Percentiles rank a stretch among this genome's conserved stretches.
These are phyloP conservation scores for Byssoonygena ceratinophila DNA, from an alignment of 2,329 filamentous ascomycete species.

Conservation along the genomic window DNA sequence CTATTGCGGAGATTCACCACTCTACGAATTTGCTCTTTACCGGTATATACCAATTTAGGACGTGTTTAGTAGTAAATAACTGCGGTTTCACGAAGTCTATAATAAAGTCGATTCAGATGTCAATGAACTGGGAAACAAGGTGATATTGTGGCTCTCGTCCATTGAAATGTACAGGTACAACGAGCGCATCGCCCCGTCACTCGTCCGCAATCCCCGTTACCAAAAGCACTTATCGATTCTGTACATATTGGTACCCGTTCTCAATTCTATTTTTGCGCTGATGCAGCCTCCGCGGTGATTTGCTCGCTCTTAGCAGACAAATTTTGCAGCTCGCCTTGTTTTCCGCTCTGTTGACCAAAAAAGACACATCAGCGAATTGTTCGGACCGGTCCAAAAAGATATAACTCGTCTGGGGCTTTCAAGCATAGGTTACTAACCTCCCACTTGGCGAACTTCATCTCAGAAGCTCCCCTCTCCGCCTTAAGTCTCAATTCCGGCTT, in stretches of 20 bases:
- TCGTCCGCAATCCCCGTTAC: slow-evolving; percentile 18
- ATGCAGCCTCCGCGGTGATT: slow-evolving; percentile 37
- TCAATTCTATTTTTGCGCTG: slow-evolving; percentile 34
- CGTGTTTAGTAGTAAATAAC: too few species aligned
- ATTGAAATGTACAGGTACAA: slow-evolving; percentile 6
- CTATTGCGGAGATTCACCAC: not conserved
- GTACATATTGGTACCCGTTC: slow-evolving; percentile 17
- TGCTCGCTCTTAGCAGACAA: slow-evolving; percentile 47
- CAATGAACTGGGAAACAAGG: not conserved
- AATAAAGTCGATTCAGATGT: not conserved
- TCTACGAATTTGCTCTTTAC: not conserved
- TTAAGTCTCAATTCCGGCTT: slow-evolving; percentile 85
- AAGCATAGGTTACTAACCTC: slow-evolving; percentile 56
- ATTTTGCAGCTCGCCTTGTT: slow-evolving; percentile 76
- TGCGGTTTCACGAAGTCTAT: slow-evolving; percentile 1
- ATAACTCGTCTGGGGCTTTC: not conserved
- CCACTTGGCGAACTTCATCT: slow-evolving; percentile 90
- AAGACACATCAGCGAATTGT: not conserved
- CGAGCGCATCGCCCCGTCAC: slow-evolving; percentile 17
- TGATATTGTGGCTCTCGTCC: not conserved
- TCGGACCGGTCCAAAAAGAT: not conserved
- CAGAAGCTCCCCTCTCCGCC: slow-evolving; percentile 83
- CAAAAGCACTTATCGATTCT: not conserved
- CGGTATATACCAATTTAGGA: too few species aligned
- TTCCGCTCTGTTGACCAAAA: slow-evolving; percentile 62